Evolutionary conservation across 2,329 filamentous ascomycete species (phyloP).

Genomic region (Sarocladiaceae sp.): DNA sequence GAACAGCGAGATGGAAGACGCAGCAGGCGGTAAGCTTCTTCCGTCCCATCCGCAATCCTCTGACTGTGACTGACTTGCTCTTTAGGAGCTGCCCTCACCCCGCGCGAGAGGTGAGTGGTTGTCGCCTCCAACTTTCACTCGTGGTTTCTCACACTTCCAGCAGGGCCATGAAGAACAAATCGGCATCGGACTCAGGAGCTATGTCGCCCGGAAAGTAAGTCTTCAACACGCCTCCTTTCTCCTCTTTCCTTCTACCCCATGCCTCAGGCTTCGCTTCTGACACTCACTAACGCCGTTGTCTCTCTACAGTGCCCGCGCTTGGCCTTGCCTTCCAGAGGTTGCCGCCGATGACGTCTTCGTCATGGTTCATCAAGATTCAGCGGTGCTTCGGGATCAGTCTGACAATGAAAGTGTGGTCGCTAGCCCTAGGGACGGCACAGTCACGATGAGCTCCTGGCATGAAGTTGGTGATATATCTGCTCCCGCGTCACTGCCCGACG

Average conservation of each 20-base stretch:
- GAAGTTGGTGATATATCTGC: too few relatives aligned
- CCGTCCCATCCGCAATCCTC: neutral
- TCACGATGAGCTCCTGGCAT: too few relatives aligned
- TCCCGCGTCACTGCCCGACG: too few relatives aligned
- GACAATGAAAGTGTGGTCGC: too few relatives aligned
- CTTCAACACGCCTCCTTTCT: neutral
- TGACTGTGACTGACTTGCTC: neutral
- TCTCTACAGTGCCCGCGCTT: too few relatives aligned
- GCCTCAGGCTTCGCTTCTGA: too few relatives aligned
- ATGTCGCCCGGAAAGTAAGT: neutral
- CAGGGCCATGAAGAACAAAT: neutral
- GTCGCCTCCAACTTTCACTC: neutral
- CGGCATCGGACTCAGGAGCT: neutral
- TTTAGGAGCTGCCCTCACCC: neutral
- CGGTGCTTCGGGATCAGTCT: too few relatives aligned
- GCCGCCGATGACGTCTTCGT: neutral
- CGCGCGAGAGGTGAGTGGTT: slow-evolving; percentile 1
- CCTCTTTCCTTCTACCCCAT: neutral
- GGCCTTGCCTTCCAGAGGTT: neutral
- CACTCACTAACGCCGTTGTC: too few relatives aligned
- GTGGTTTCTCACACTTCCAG: neutral
- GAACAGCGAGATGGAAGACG: neutral
- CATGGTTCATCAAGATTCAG: neutral
- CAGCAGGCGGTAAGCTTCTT: neutral
- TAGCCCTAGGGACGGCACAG: too few relatives aligned